Percentiles rank a stretch among this genome's conserved stretches.
Conservation (phyloP, 768 basidiomycete species). For the Agrocybe chaxingu region DNA sequence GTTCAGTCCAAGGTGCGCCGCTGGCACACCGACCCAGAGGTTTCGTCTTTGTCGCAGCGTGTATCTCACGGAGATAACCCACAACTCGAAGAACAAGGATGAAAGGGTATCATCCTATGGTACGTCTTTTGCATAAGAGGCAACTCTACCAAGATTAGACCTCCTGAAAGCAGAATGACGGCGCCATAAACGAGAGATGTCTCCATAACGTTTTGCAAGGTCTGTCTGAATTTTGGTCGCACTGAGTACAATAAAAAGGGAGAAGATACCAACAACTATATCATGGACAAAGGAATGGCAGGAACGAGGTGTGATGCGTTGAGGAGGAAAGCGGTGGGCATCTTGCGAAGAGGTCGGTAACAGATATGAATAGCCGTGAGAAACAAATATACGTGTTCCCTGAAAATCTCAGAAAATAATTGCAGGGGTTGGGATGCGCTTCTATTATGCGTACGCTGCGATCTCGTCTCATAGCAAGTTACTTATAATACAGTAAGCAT, state of each 20-base stretch:
- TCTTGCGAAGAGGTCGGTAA: background rate
- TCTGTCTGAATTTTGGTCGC: background rate
- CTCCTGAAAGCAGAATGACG: slow-evolving; percentile 26
- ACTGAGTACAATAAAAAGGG: background rate
- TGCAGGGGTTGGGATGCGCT: background rate
- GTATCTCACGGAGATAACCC: slow-evolving; percentile 43
- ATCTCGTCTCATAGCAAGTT: slow-evolving; percentile 8
- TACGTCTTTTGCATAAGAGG: background rate
- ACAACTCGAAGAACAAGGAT: slow-evolving; percentile 93
- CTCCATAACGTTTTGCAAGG: slow-evolving; percentile 17
- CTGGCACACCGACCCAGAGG: slow-evolving; percentile 42
- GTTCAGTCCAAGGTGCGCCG: slow-evolving; percentile 31
- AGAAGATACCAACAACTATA: slow-evolving; percentile 12
- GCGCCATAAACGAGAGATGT: slow-evolving; percentile 33
- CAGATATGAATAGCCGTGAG: background rate
- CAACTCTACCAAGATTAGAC: slow-evolving; percentile 36
- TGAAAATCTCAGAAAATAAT: slow-evolving; percentile 5
- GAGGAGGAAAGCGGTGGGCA: slow-evolving; percentile 11
- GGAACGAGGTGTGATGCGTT: background rate
- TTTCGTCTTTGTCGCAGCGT: slow-evolving; percentile 71
- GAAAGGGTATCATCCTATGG: slow-evolving; percentile 62
- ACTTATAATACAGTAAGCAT: slow-evolving; percentile 18
- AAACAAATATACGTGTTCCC: slow-evolving; percentile 2
- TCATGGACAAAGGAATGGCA: slow-evolving; percentile 16
- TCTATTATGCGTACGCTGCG: background rate